Conservation (phyloP, 306 rosid genomes). For the Fagus sylvatica region DNA sequence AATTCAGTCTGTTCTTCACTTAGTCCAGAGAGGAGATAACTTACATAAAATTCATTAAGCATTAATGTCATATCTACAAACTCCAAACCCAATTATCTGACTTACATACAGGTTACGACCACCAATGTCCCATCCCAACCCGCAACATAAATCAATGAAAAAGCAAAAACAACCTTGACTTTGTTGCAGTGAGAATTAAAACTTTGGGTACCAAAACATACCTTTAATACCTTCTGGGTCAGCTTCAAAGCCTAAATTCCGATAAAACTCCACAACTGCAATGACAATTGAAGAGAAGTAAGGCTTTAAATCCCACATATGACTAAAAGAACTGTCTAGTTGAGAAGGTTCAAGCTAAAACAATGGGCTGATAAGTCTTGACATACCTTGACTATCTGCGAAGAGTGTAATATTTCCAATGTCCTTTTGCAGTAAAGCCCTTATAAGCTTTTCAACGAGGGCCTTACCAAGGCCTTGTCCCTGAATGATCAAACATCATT, state of each 20-base stretch:
- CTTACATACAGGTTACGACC: background rate
- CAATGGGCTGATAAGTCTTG: background rate
- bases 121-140: conserved; percentile 8
- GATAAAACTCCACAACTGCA: conserved; percentile 91
- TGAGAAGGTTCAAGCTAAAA: conserved; percentile 1
- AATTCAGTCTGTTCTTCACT: background rate
- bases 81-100: conserved; percentile 5
- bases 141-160: conserved; percentile 14
- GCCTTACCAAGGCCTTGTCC: conserved; percentile 98
- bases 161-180: conserved; percentile 22
- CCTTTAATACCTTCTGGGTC: conserved; percentile 99
- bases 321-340: conserved; percentile 3
- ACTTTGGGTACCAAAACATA: conserved; percentile 93
- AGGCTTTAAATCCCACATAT: conserved; percentile 1
- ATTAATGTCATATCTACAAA: conserved; percentile 15
- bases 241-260: conserved; percentile 87
- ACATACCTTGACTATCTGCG: conserved; percentile 90
- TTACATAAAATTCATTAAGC: background rate
- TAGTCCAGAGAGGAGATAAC: background rate
- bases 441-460: conserved; percentile 83
- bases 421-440: conserved; percentile 86
- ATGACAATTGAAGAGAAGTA: conserved; percentile 26
- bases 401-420: conserved; percentile 90
- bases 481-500: conserved; percentile 40
- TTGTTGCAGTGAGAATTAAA: conserved; percentile 23